Base-by-base conservation (phyloP, 2,329 filamentous ascomycete genomes). In the Fusarium coicis region DNA sequence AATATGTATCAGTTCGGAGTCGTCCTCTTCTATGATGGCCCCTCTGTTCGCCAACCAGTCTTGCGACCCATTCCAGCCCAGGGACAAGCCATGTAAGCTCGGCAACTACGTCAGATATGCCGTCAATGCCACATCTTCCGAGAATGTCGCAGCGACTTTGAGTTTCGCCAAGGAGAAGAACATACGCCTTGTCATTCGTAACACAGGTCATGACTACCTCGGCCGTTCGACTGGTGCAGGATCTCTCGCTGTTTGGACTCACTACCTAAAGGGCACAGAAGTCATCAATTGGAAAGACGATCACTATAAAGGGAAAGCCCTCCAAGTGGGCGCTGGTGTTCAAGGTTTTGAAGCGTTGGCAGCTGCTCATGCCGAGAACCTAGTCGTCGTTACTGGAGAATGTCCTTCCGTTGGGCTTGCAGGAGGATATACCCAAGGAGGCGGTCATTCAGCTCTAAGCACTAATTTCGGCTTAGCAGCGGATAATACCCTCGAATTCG, bases 401-500 rank as follows among this genome's bases (percentile, higher is more conserved):
- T 88, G 88, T 59, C 74, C 78, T 2, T 87, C 86, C 5, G 73
- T 92, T 15, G 89, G 90, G 2, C 76, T 90, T 4, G 87, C 86
- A 0, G 91, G 90, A 36, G 90, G 90, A 2, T 92, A 88, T 74
- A 85, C 83, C 3, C 88, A 90, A 77, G 90, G 89, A n/a, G 90
- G 91, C 0, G 76, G 76, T 0, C 89, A 91, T 74, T 86, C 84
- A 1, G 81, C 85, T 0, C 81, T 92, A 4, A 83, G 82, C 26
- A 86, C 86, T 1, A 81, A 76, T 15, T 88, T 87, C 52, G 91
- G 91, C 7, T 81, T 93, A 0, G 87, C 80, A 21, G 89, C 89
- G 1, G 90, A 93, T 72, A 86, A 92, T 50, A 84, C 87, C 0
- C 81, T 92, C 4, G 83, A 87, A 68, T 88, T 83, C 50, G 84